Evolutionary conservation across 495 filamentous ascomycete species (phyloP).

Genomic region (Podospora pseudopauciseta): DNA sequence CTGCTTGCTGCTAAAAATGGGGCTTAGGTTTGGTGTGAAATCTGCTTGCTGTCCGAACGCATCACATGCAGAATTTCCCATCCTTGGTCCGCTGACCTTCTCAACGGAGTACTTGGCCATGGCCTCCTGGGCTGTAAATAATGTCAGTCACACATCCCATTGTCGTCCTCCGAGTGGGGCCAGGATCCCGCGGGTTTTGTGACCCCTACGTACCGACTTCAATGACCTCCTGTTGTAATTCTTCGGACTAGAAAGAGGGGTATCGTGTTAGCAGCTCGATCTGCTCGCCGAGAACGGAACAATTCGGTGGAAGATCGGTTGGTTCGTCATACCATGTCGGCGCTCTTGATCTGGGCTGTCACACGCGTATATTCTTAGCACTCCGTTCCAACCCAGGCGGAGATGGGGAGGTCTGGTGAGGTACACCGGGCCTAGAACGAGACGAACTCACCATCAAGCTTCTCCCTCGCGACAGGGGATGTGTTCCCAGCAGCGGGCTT

Average conservation of each 20-base stretch:
- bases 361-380: not conserved
- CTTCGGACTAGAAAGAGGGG: conserved; percentile 67
- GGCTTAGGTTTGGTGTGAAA: not conserved
- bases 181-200: not conserved
- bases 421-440: not conserved
- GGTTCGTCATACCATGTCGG: conserved; percentile 75
- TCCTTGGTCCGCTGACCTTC: conserved; percentile 57
- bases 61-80: not conserved
- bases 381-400: conserved; percentile 3
- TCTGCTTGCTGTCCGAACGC: not conserved
- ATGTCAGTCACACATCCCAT: conserved; percentile 11
- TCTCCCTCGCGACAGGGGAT: conserved; percentile 36
- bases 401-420: not conserved
- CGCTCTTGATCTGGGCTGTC: conserved; percentile 90
- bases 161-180: not conserved
- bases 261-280: conserved; percentile 25
- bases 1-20: not conserved
- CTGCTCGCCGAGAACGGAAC: not conserved
- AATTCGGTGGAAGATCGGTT: conserved; percentile 6
- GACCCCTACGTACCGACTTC: conserved; percentile 72
- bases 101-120: conserved; percentile 92
- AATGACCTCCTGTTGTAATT: conserved; percentile 92
- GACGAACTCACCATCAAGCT: conserved; percentile 34
- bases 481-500: conserved; percentile 21
- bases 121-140: conserved; percentile 72